These are phyloP conservation scores for Leccinum imitatum DNA, from an alignment of 768 basidiomycete genomes.

Conservation along the genomic window DNA sequence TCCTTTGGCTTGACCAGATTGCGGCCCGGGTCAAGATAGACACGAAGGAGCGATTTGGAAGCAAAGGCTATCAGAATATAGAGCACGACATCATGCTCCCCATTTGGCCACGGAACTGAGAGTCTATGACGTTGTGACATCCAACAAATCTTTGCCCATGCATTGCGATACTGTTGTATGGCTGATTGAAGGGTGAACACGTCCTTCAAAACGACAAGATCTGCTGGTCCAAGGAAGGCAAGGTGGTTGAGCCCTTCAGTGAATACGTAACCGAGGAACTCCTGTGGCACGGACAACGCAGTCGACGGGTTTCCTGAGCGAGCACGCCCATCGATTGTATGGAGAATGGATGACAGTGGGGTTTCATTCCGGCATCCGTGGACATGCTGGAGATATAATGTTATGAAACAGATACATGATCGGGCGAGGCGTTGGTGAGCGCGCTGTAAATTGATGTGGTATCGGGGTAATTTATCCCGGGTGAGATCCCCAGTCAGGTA, in stretches of 20 bases:
- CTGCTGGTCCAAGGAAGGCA: not conserved
- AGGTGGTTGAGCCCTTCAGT: conserved; percentile 8
- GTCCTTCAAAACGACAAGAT: conserved; percentile 2
- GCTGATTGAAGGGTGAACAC: not conserved
- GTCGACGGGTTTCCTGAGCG: not conserved
- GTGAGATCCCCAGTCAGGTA: conserved; percentile 11
- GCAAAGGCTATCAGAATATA: conserved; percentile 9
- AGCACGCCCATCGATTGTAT: not conserved
- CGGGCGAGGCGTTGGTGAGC: conserved; percentile 10
- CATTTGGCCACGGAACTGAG: not conserved
- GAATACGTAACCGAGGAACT: conserved; percentile 8
- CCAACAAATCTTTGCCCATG: conserved; percentile 3
- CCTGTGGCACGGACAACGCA: not conserved
- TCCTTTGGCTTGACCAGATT: not conserved
- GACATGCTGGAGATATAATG: conserved; percentile 3
- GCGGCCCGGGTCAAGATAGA: not conserved
- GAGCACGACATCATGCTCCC: conserved; percentile 6
- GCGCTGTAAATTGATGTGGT: conserved; percentile 5
- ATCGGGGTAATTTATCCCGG: not conserved
- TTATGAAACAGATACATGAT: conserved; percentile 5
- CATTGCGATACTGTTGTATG: not conserved
- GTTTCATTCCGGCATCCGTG: not conserved
- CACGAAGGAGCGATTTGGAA: conserved; percentile 4
- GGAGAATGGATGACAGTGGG: not conserved
- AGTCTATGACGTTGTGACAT: not conserved